Percentiles rank a stretch among this genome's conserved stretches.
phyloP scores from a whole-genome alignment of 192 early-diverging fungal genomes.

The Martensiomyces pterosporus region DNA sequence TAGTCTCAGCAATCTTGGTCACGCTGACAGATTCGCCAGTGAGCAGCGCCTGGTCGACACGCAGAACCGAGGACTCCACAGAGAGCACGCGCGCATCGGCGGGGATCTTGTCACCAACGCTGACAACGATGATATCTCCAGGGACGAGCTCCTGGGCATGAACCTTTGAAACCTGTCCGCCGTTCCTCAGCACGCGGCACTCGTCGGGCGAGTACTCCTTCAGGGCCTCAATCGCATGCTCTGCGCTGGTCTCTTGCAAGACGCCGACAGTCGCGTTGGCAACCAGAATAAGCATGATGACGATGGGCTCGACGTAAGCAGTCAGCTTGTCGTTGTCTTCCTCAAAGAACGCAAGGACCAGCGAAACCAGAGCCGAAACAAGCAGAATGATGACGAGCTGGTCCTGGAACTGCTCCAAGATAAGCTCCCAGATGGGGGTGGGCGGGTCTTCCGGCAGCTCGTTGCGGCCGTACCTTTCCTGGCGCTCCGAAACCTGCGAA shows the following conservation, averaged over 20 bases:
- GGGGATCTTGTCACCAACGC: constrained; percentile 94
- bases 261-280: constrained; percentile 98
- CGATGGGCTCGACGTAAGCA: constrained; percentile 96
- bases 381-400: constrained; percentile 96
- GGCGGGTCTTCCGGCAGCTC: constrained; percentile 88
- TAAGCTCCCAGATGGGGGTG: constrained; percentile 88
- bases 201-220: constrained; percentile 96
- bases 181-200: constrained; percentile 83
- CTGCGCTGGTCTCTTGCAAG: constrained; percentile 93
- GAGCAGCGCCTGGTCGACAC: constrained; percentile 90
- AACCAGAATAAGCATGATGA: constrained; percentile 96
- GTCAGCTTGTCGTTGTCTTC: constrained; percentile 64
- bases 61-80: constrained; percentile 82
- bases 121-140: constrained; percentile 91
- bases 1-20: constrained; percentile 64
- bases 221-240: constrained; percentile 96
- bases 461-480: constrained; percentile 72
- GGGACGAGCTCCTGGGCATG: constrained; percentile 81
- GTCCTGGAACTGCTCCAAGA: constrained; percentile 97
- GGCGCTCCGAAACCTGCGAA: constrained; percentile 58
- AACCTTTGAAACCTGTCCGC: constrained; percentile 57
- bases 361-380: constrained; percentile 83
- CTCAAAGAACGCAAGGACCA: constrained; percentile 89
- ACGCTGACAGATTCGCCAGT: constrained; percentile 96
- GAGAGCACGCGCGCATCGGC: constrained; percentile 86